Conservation (phyloP, 2,329 filamentous ascomycete species). For the Aspergillus flavus region DNA sequence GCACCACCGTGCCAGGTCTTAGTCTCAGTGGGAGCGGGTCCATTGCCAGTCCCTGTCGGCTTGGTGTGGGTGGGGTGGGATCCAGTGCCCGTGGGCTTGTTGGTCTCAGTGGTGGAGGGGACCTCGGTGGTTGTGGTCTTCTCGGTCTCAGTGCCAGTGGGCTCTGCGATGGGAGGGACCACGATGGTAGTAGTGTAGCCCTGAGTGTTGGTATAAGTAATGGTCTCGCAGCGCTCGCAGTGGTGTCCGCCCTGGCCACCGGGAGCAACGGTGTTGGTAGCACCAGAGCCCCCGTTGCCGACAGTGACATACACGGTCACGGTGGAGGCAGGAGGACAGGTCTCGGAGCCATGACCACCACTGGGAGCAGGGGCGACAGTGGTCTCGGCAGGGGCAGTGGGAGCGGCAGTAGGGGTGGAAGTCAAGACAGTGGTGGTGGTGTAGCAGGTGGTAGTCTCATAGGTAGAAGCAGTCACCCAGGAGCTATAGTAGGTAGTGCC, state of each 20-base stretch:
- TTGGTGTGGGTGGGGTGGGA: slow-evolving; percentile 7
- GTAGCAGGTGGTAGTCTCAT: slow-evolving; percentile 34
- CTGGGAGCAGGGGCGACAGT: neutral
- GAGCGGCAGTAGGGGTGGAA: slow-evolving; percentile 4
- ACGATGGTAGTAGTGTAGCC: slow-evolving; percentile 30
- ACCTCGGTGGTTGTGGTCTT: neutral
- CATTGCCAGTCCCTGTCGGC: slow-evolving; percentile 13
- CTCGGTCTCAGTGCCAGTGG: neutral
- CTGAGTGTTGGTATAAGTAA: slow-evolving; percentile 31
- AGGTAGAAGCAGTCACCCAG: slow-evolving; percentile 32
- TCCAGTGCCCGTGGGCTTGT: slow-evolving; percentile 2
- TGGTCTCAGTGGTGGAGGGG: neutral
- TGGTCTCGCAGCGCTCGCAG: slow-evolving; percentile 29
- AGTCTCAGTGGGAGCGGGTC: neutral
- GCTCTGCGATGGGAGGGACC: slow-evolving; percentile 20
- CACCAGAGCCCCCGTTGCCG: neutral
- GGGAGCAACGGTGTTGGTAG: neutral
- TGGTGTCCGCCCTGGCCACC: neutral
- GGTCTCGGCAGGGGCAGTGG: slow-evolving; percentile 1
- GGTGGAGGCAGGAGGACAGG: slow-evolving; percentile 14
- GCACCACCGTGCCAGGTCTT: neutral
- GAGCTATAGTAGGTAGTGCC: slow-evolving; percentile 38
- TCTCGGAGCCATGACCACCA: neutral
- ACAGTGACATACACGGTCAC: slow-evolving; percentile 22
- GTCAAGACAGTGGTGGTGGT: slow-evolving; percentile 21